phyloP scores from a whole-genome alignment of 1,139 yeast species.

The Yamadazyma trypodendri region DNA sequence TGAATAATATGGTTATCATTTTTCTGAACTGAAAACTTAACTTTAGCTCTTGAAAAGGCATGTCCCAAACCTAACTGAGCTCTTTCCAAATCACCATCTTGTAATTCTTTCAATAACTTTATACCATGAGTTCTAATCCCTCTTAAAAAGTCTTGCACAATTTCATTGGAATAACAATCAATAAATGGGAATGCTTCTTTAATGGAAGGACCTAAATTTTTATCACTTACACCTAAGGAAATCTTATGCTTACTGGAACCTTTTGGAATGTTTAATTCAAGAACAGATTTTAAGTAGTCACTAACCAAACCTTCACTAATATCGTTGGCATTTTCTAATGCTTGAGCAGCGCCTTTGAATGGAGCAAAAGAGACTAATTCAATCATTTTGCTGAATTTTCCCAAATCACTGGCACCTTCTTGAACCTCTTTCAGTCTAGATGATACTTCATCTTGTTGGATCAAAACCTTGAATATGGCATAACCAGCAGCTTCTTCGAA shows the following conservation, averaged over 20 bases:
- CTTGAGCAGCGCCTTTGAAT: conserved; percentile 98
- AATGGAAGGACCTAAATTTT: conserved; percentile 93
- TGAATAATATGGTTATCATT: conserved; percentile 98
- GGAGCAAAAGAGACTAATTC: conserved; percentile 96
- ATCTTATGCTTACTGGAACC: conserved; percentile 66
- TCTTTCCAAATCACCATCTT: conserved; percentile 93
- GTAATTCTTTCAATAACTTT: conserved; percentile 86
- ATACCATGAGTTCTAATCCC: conserved; percentile 91
- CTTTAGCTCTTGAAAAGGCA: conserved; percentile 98
- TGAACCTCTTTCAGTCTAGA: conserved; percentile 92
- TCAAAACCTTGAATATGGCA: conserved; percentile 89
- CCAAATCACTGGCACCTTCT: conserved; percentile 83
- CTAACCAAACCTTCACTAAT: conserved; percentile 95
- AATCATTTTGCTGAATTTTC: conserved; percentile 86
- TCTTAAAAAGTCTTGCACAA: conserved; percentile 92
- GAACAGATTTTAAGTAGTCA: conserved; percentile 83
- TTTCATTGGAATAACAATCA: conserved; percentile 87
- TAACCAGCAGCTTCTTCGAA: conserved; percentile 99
- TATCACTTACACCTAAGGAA: conserved; percentile 86
- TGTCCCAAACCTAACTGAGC: conserved; percentile 99
- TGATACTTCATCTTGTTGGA: conserved; percentile 94
- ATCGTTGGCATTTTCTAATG: conserved; percentile 96
- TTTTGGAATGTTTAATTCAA: conserved; percentile 91
- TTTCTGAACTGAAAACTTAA: conserved; percentile 97
- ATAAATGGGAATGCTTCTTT: conserved; percentile 86